phyloP scores from a whole-genome alignment of 2,329 filamentous ascomycete genomes.

The Colletotrichum phormii region DNA sequence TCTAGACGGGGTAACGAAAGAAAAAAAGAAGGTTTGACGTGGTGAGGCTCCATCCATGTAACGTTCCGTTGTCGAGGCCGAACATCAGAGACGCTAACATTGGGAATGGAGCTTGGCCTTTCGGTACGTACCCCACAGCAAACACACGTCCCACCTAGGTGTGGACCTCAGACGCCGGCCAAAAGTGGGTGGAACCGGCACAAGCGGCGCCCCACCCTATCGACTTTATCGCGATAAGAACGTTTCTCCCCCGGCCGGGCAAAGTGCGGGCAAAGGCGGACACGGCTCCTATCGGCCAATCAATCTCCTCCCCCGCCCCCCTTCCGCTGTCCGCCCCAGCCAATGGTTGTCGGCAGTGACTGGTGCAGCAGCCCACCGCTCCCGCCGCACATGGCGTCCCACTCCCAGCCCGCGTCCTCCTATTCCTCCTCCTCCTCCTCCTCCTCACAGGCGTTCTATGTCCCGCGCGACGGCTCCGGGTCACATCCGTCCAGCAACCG shows the following conservation, averaged over 20 bases:
- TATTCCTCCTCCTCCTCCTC: not conserved
- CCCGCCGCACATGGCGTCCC: slow-evolving; percentile 32
- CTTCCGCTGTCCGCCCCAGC: not conserved
- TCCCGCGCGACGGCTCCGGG: slow-evolving; percentile 23
- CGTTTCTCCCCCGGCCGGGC: not conserved
- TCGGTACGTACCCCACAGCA: slow-evolving; percentile 1
- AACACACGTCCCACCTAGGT: slow-evolving; percentile 1
- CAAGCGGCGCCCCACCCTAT: not conserved
- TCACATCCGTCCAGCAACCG: slow-evolving; percentile 21
- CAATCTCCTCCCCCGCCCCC: not conserved
- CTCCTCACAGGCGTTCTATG: not conserved
- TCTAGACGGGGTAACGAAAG: slow-evolving; percentile 5
- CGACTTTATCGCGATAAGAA: not conserved
- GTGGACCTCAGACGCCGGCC: too few relatives aligned
- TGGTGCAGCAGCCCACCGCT: slow-evolving; percentile 20
- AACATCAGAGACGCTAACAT: slow-evolving; percentile 31
- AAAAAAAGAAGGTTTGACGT: slow-evolving; percentile 34
- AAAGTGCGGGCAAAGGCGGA: not conserved
- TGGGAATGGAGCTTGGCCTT: slow-evolving; percentile 11
- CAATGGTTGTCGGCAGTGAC: slow-evolving; percentile 17
- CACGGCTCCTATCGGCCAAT: slow-evolving; percentile 15
- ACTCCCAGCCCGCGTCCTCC: slow-evolving; percentile 15
- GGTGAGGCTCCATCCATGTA: slow-evolving; percentile 37
- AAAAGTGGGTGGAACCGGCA: not conserved
- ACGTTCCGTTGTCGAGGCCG: slow-evolving; percentile 35